Base-by-base conservation (phyloP, 441 rosid genomes). In the Eruca vesicaria region DNA sequence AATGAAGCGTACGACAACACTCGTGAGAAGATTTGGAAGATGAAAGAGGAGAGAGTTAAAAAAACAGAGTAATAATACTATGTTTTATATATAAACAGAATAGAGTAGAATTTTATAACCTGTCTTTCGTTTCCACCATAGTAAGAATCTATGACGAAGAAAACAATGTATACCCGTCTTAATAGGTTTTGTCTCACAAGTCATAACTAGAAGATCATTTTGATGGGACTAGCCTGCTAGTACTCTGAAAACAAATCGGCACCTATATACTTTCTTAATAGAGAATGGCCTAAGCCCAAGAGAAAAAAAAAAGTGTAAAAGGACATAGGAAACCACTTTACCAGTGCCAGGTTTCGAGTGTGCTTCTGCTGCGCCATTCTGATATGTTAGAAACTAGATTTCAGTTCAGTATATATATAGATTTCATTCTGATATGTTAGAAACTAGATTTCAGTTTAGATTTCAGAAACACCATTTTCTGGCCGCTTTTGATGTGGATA, bases 351-450 rank as follows among this genome's bases (percentile, higher is more conserved):
- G 95, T 89, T 90, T 88, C 92, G 87, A 88, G 91, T 92, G 87
- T 90, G 88, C 94, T 86, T 91, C 92, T 92, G 90, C 94, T 90
- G 94, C 90, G 96, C 93, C 94, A 90, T 90, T 86, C 84, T 88
- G 91, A 59, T 74, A 31, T 26, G 28, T 36, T n/a, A n/a, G n/a
- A n/a, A n/a, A n/a, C n/a, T n/a, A n/a, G n/a, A n/a, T n/a, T n/a
- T n/a, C n/a, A n/a, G n/a, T n/a, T n/a, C n/a, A n/a, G n/a, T n/a
- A n/a, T n/a, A n/a, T n/a, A n/a, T n/a, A n/a, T n/a, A n/a, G n/a
- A n/a, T n/a, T n/a, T n/a, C n/a, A n/a, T n/a, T n/a, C n/a, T n/a
- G n/a, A 23, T 23, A 23, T 23, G 28, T 23, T 74, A 23, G 28
- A 23, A 23, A 23, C 28, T 23, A 23, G 28, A 23, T 23, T 2